Percentiles rank a stretch among this genome's conserved stretches.
These are phyloP conservation scores for Mortierella sp. DNA, from an alignment of 371 early-diverging fungal genomes.

Conservation along the genomic window DNA sequence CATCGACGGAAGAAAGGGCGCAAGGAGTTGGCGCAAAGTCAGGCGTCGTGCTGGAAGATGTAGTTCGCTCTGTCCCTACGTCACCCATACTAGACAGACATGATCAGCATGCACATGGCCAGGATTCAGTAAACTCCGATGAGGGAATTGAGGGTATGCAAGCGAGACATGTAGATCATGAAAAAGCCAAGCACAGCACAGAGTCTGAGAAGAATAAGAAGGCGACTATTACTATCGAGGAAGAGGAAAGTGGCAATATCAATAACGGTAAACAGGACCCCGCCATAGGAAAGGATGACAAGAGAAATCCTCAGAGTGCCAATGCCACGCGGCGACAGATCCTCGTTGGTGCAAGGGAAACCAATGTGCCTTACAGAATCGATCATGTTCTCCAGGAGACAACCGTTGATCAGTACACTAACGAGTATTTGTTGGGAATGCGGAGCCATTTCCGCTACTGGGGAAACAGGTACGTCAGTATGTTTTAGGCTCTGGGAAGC, in stretches of 20 bases:
- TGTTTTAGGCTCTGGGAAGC: background rate
- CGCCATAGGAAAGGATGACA: background rate
- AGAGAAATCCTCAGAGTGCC: background rate
- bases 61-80: slow-evolving; percentile 28
- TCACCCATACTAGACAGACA: background rate
- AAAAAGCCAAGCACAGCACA: background rate
- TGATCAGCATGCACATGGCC: background rate
- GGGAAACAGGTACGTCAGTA: slow-evolving; percentile 59
- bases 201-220: background rate
- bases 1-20: slow-evolving; percentile 20
- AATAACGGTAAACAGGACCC: background rate
- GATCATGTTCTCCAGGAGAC: slow-evolving; percentile 63
- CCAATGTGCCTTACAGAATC: slow-evolving; percentile 52
- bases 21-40: slow-evolving; percentile 22
- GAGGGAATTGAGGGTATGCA: slow-evolving; percentile 15
- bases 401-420: slow-evolving; percentile 62
- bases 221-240: background rate
- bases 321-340: slow-evolving; percentile 1
- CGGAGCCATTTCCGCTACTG: slow-evolving; percentile 66
- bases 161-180: slow-evolving; percentile 8
- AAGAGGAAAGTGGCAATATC: background rate
- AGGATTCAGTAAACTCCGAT: background rate
- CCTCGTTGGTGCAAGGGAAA: slow-evolving; percentile 35
- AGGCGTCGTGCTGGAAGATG: slow-evolving; percentile 28
- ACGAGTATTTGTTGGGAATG: slow-evolving; percentile 62